Base-by-base conservation (phyloP, 2,329 filamentous ascomycete species). In the Chalara sp. region DNA sequence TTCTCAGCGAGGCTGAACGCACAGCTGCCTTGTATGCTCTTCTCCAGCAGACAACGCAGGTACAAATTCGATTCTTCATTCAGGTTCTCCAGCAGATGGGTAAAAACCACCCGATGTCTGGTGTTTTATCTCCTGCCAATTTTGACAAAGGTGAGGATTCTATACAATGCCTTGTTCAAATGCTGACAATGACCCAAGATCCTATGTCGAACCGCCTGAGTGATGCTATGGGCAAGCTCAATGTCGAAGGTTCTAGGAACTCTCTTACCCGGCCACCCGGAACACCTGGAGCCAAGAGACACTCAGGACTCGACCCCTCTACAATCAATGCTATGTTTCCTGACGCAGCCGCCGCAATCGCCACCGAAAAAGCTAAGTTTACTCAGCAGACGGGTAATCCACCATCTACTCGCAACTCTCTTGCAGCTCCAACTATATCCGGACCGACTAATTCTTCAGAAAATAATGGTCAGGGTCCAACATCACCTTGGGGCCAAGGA, bases 261-360 rank as follows among this genome's bases (percentile, higher is more conserved):
- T 96, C 92, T 1, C 78, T 96, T 62, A 83, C 83, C 46, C 89
- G 92, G 58, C 87, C 86, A 56, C 86, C 87, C 39, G 82, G 86
- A 50, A 88, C 86, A 46, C 82, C 89, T 31, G 79, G 85, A 47
- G 81, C 84, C 47, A 97, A 96, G 74, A 85, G 93, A 60, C 93
- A 95, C 67, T 97, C 93, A 44, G 90, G 87, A n/a, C 82, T 99
- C 51, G 92, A 97, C 66, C 79, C 89, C 5, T 89, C 86, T 32
- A 95, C 89, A 29, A 96, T 99, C 70, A 96, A 96, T 70, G 90
- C 89, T 63, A 97, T 99, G 93, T 99, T 99, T 68, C 93, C 93
- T 6, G 93, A 99, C 73, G 93, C 93, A 43, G 93, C 93, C 11
- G 92, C 92, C 41, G 93, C 93, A n/a, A 97, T 99, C 68, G 92